These are phyloP conservation scores for Diaporthe sp. DNA, from an alignment of 2,329 filamentous ascomycete species.

Conservation along the genomic window DNA sequence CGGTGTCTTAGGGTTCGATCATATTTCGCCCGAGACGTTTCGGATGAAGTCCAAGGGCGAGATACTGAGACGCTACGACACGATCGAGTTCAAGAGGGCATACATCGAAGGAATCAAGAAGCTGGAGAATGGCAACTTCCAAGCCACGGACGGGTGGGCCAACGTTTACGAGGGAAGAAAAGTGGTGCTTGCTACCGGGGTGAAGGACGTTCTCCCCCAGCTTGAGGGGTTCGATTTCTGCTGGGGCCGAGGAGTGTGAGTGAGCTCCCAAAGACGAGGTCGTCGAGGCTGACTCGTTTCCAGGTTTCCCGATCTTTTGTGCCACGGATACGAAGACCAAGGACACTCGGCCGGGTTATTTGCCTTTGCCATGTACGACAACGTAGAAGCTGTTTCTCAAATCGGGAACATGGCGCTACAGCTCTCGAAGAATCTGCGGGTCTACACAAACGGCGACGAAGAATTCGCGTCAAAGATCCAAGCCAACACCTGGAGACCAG, in stretches of 20 bases:
- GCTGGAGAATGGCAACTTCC: conserved; percentile 35
- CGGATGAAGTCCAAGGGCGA: conserved; percentile 53
- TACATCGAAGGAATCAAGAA: conserved; percentile 47
- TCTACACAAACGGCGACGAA: conserved; percentile 40
- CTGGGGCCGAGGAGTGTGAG: conserved; percentile 67
- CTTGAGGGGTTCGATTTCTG: conserved; percentile 68
- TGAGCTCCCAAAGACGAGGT: neutral
- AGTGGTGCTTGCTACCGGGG: conserved; percentile 68
- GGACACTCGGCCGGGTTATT: conserved; percentile 60
- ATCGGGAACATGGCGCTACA: conserved; percentile 34
- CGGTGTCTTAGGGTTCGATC: conserved; percentile 57
- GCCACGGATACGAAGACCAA: conserved; percentile 71
- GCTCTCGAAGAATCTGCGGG: conserved; percentile 33
- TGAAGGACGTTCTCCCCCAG: conserved; percentile 64
- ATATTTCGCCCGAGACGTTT: conserved; percentile 52
- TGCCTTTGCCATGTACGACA: neutral
- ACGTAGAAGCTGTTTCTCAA: neutral
- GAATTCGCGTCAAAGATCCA: neutral
- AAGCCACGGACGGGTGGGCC: conserved; percentile 56
- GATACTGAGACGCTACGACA: conserved; percentile 52
- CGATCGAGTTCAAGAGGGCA: conserved; percentile 48
- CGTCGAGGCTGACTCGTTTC: neutral
- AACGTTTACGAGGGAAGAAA: conserved; percentile 63
- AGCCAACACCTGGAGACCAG: conserved; percentile 9
- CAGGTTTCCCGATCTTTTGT: conserved; percentile 63